These are phyloP conservation scores for Sphaerulina populicola DNA, from an alignment of 2,329 filamentous ascomycete species.

Conservation along the genomic window DNA sequence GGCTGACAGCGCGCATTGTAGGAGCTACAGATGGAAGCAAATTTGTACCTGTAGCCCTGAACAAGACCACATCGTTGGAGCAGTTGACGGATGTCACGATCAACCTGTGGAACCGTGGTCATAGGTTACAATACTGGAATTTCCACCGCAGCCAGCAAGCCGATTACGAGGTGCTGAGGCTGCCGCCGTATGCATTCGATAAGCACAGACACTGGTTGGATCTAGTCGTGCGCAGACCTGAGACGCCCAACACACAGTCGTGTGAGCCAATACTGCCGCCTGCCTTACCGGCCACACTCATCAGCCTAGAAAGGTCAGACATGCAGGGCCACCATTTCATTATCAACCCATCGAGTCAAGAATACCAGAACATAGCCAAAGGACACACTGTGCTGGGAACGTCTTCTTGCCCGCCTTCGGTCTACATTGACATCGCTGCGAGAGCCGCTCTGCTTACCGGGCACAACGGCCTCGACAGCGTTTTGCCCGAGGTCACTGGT, in stretches of 20 bases:
- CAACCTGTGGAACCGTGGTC: conserved; percentile 1
- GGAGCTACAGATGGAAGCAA: neutral
- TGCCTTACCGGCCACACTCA: neutral
- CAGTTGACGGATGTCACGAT: conserved; percentile 1
- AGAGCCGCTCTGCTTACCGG: neutral
- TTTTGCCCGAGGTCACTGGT: neutral
- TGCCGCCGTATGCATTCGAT: conserved; percentile 9
- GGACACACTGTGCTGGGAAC: conserved; percentile 1
- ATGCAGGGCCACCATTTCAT: conserved; percentile 1
- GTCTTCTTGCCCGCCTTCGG: neutral
- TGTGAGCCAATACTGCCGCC: neutral
- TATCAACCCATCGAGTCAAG: neutral
- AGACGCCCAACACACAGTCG: neutral
- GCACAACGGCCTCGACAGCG: neutral
- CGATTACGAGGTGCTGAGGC: neutral
- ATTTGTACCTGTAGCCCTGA: conserved; percentile 3
- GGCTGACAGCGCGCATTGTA: conserved; percentile 5
- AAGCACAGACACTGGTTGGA: conserved; percentile 10
- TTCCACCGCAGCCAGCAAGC: neutral
- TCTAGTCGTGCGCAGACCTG: neutral
- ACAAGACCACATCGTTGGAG: neutral
- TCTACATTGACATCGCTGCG: conserved; percentile 1
- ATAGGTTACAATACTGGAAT: conserved; percentile 3
- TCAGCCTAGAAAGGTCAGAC: conserved; percentile 1
- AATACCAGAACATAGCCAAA: neutral